Evolutionary conservation across 257 asterid species (phyloP), one percentile per base, ranked within the genome.

Genomic region (Solanum pennellii): DNA sequence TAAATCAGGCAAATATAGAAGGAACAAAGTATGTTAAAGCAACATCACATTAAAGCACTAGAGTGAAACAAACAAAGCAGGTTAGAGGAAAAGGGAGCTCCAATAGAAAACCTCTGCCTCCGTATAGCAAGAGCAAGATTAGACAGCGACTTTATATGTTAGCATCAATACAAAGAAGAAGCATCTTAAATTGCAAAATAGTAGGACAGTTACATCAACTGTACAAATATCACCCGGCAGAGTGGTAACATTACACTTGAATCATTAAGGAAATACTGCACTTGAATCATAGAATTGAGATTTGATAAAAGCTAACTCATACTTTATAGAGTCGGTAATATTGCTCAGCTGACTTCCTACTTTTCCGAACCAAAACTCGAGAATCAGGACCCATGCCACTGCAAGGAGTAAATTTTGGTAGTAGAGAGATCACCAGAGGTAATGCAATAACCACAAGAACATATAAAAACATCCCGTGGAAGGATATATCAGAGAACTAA

Each of bases 371-470:
- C 93, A 97, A 93, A 89, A 97, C 99, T 83, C 99, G 94, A 87
- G 97, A 96, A 92, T 97, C 99, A 87, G 99, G 99, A 23, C 99
- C 99, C 99, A 97, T 97, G 83, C 99, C 99, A 89, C 99, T 97
- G 98, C 94, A 93, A 41, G 44, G 82, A 72, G 47, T 66, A 66
- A 68, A 33, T 45, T 16, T 68, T 68, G 82, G 68, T 62, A 85
- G 20, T 20, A 82, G 31, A 82, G 44, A 82, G 18, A 82, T 31
- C 13, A 60, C 45, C 45, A 6, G 21, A 82, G 85, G 69, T 82
- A 31, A 47, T 6, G 3, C 42, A 80, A 18, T 18, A 47, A 47
- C 68, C 66, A 80, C 41, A 47, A 47, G 7, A 49, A 82, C 69
- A 27, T 29, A 82, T 20, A 21, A 35, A 82, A 82, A 25, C 85